These are phyloP conservation scores for Notholithocarpus densiflorus DNA, from an alignment of 306 rosid genomes.

Conservation along the genomic window DNA sequence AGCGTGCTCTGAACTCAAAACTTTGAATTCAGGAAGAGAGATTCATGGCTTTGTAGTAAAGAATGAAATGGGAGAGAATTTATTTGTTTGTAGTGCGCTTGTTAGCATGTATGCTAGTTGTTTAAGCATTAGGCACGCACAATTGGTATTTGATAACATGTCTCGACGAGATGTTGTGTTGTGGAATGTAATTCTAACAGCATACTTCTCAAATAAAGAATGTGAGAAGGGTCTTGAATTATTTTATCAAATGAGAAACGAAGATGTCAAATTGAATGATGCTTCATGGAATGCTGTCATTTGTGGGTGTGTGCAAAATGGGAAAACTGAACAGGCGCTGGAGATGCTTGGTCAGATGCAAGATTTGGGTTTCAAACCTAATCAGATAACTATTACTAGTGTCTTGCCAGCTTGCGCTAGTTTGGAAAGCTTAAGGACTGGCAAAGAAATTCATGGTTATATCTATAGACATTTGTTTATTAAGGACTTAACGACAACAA, in stretches of 20 bases:
- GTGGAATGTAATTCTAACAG: constrained; percentile 54
- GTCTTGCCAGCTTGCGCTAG: constrained; percentile 52
- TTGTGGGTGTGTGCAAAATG: constrained; percentile 51
- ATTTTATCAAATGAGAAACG: constrained; percentile 36
- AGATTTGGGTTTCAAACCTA: constrained; percentile 46
- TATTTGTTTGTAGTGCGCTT: constrained; percentile 40
- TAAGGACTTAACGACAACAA: constrained; percentile 38
- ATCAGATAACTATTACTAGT: constrained; percentile 43
- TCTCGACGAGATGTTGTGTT: constrained; percentile 42
- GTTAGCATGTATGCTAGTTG: constrained; percentile 51
- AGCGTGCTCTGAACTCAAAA: constrained; percentile 38
- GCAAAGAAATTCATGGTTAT: constrained; percentile 53
- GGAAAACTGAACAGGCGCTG: constrained; percentile 33
- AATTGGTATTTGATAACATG: constrained; percentile 41
- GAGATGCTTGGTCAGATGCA: constrained; percentile 54
- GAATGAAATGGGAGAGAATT: constrained; percentile 33
- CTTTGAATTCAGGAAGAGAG: constrained; percentile 33
- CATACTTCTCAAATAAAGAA: constrained; percentile 42
- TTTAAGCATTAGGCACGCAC: constrained; percentile 37
- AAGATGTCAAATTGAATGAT: constrained; percentile 36
- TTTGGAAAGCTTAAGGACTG: constrained; percentile 48
- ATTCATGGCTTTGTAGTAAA: constrained; percentile 47
- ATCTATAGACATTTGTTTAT: constrained; percentile 36
- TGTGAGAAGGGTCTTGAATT: constrained; percentile 39
- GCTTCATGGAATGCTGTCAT: constrained; percentile 59